Evolutionary conservation across 192 early-diverging fungal genomes (phyloP).

Genomic region (Chytriomyces hyalinus): DNA sequence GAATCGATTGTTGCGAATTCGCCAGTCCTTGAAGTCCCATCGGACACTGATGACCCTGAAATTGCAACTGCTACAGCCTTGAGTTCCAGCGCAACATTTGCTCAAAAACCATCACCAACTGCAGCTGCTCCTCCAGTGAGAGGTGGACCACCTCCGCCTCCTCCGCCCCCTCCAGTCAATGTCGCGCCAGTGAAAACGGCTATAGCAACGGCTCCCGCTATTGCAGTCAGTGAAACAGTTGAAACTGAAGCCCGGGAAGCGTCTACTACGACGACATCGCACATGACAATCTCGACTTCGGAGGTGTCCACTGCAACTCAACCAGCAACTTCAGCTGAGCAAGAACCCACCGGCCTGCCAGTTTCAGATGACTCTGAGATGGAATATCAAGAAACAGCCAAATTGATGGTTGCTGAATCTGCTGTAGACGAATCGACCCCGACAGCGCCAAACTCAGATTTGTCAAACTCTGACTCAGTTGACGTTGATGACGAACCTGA

Average conservation of each 20-base stretch:
- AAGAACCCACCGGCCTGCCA: not conserved
- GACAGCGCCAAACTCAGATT: too few species aligned
- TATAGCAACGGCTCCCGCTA: not conserved
- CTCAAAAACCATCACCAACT: not conserved
- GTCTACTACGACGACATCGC: not conserved
- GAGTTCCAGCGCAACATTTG: not conserved
- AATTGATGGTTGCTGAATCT: too few species aligned
- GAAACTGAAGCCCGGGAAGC: too few species aligned
- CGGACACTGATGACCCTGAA: too few species aligned
- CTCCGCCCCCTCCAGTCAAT: not conserved
- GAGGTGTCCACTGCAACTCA: not conserved
- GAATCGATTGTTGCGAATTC: too few species aligned
- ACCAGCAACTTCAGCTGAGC: not conserved
- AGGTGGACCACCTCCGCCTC: not conserved
- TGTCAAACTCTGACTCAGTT: too few species aligned
- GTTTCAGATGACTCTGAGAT: not conserved
- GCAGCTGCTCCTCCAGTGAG: not conserved
- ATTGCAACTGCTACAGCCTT: not conserved
- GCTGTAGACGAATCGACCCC: too few species aligned
- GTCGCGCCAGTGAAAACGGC: not conserved
- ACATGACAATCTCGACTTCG: not conserved
- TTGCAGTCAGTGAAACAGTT: not conserved
- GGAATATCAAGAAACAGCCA: not conserved
- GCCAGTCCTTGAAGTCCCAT: too few species aligned
- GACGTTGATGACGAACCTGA: not conserved